Evolutionary conservation across 768 basidiomycete species (phyloP).

Genomic region (Melanogaster broomeanus): DNA sequence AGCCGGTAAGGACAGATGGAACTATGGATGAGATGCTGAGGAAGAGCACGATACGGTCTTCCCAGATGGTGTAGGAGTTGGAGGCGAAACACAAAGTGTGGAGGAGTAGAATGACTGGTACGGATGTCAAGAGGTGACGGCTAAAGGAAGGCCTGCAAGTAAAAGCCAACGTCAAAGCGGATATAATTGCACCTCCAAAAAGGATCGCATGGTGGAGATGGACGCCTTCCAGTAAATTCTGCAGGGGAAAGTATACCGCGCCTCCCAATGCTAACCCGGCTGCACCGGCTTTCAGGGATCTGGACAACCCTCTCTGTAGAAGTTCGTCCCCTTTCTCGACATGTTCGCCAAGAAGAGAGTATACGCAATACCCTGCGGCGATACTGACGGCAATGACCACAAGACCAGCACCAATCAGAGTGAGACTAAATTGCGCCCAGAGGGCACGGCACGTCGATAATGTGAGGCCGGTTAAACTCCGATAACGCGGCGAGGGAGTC

Average conservation of each 20-base stretch:
- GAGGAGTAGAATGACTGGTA: slow-evolving; percentile 55
- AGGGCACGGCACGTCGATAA: slow-evolving; percentile 70
- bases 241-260: slow-evolving; percentile 32
- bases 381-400: slow-evolving; percentile 57
- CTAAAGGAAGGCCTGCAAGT: slow-evolving; percentile 40
- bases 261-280: slow-evolving; percentile 40
- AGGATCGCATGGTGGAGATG: slow-evolving; percentile 50
- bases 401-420: slow-evolving; percentile 76
- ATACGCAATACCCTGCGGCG: slow-evolving; percentile 56
- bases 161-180: slow-evolving; percentile 47
- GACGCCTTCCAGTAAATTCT: slow-evolving; percentile 44
- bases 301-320: slow-evolving; percentile 34
- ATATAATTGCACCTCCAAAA: slow-evolving; percentile 49
- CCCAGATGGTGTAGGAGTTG: slow-evolving; percentile 98
- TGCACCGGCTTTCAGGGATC: slow-evolving; percentile 36
- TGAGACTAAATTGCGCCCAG: slow-evolving; percentile 93
- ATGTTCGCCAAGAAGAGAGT: slow-evolving; percentile 44
- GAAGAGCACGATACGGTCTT: slow-evolving; percentile 82
- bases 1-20: slow-evolving; percentile 58
- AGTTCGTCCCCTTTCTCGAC: slow-evolving; percentile 44
- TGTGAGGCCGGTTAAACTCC: slow-evolving; percentile 36
- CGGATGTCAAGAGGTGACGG: slow-evolving; percentile 25
- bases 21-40: slow-evolving; percentile 67
- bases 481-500: slow-evolving; percentile 14
- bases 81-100: slow-evolving; percentile 82